These are phyloP conservation scores for Sphaerobolus stellatus DNA, from an alignment of 1,284 basidiomycete genomes.

Conservation along the genomic window DNA sequence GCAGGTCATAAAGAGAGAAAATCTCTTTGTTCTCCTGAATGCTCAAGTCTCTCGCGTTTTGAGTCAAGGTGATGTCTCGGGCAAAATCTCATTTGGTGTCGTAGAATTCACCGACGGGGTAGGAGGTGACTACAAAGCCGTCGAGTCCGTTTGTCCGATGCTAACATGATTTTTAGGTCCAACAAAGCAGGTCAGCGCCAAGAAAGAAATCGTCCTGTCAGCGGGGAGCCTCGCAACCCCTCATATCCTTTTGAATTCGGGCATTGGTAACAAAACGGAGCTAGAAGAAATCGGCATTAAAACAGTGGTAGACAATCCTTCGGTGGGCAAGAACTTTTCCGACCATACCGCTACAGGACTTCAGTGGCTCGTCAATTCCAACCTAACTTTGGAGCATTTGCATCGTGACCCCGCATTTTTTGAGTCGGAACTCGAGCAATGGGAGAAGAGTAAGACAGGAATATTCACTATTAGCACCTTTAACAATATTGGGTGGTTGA, in stretches of 20 bases:
- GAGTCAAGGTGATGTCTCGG: too few species aligned
- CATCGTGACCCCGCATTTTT: not conserved
- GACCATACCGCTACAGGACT: too few species aligned
- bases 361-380: not conserved
- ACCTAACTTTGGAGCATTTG: not conserved
- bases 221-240: constrained; percentile 38
- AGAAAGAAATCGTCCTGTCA: constrained; percentile 19
- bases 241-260: constrained; percentile 35
- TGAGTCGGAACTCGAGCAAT: constrained; percentile 14
- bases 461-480: constrained; percentile 18
- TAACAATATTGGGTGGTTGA: constrained; percentile 27
- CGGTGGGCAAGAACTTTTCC: constrained; percentile 58
- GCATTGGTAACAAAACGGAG: constrained; percentile 55
- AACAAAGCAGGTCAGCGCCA: not conserved
- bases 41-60: constrained; percentile 34
- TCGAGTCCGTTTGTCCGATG: not conserved
- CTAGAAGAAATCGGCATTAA: constrained; percentile 50
- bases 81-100: too few species aligned
- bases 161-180: constrained; percentile 8
- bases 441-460: constrained; percentile 28
- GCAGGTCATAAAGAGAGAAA: constrained; percentile 28
- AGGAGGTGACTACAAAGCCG: too few species aligned
- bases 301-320: constrained; percentile 52
- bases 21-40: constrained; percentile 44
- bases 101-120: too few species aligned